Base-by-base conservation (phyloP, 345 rosid species). In the Bretschneidera sinensis region DNA sequence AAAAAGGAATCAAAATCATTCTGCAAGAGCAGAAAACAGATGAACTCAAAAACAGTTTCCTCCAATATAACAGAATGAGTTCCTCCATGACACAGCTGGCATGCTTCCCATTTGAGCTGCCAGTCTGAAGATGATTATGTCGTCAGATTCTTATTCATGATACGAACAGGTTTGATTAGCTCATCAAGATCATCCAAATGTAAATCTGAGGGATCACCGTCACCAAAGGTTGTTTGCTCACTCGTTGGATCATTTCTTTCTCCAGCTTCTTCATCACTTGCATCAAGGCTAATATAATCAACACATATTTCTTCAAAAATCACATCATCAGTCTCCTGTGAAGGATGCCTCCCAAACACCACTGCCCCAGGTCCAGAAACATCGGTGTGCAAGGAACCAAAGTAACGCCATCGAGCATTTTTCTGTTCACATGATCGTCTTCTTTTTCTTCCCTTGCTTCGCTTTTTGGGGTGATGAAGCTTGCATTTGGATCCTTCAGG, bases 401-500 rank as follows among this genome's bases (percentile, higher is more conserved):
- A 91, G 71, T 91, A 88, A 19, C 96, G 85, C 25, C 90, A 92
- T 25, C 55, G 73, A 48, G 68, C 55, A 68, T 70, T 82, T 60
- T 75, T 84, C 62, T 59, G 73, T 43, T 79, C 78, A 48, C 67
- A 77, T 48, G 76, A 73, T 70, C 64, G 74, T 78, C 81, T 86
- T 56, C 78, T 74, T 78, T 86, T 88, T 76, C 74, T 88, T 61
- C 78, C 87, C 76, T 70, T 81, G 76, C 67, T 71, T 58, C 68
- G 79, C 17, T 64, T 73, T 74, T 84, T 91, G 10, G 96, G 98
- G 70, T 91, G 96, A 75, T 88, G 96, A 66, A 88, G 95, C 79
- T 85, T 88, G 88, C 98, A 88, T 68, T 86, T 86, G 53, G 87
- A 73, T 72, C 95, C 98, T 60, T 77, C 80, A 47, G 88, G 71